phyloP scores from a whole-genome alignment of 1,284 basidiomycete genomes.

The Cryptococcus sp. region DNA sequence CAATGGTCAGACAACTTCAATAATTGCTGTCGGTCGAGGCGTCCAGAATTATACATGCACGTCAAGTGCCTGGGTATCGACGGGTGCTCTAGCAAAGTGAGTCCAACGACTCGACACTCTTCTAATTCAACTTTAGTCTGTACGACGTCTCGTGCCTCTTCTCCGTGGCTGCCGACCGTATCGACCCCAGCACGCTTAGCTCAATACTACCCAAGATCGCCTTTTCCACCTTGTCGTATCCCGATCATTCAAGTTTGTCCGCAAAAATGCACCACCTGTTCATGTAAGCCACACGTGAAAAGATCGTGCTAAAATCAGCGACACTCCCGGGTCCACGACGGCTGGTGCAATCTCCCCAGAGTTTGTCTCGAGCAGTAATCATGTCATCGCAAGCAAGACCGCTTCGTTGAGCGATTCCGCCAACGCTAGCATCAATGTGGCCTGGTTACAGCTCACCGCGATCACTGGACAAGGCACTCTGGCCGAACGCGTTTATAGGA shows the following conservation, averaged over 20 bases:
- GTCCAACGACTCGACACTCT: slow-evolving; percentile 6
- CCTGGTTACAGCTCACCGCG: slow-evolving; percentile 60
- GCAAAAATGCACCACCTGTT: slow-evolving; percentile 54
- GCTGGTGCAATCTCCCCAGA: slow-evolving; percentile 30
- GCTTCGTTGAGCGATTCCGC: slow-evolving; percentile 52
- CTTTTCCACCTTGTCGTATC: slow-evolving; percentile 21
- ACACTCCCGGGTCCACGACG: slow-evolving; percentile 14
- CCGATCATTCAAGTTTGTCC: slow-evolving; percentile 16
- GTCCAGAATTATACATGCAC: slow-evolving; percentile 45
- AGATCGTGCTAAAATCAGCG: background rate
- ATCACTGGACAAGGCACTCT: slow-evolving; percentile 56
- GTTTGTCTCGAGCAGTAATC: slow-evolving; percentile 42
- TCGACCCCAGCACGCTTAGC: slow-evolving; percentile 11
- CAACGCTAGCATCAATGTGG: slow-evolving; percentile 56
- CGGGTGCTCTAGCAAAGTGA: slow-evolving; percentile 41
- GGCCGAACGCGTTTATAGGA: slow-evolving; percentile 60
- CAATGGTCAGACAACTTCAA: slow-evolving; percentile 13
- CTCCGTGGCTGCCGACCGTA: slow-evolving; percentile 49
- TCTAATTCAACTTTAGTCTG: slow-evolving; percentile 39
- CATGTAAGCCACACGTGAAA: slow-evolving; percentile 37
- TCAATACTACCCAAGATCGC: slow-evolving; percentile 23
- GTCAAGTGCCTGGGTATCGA: slow-evolving; percentile 26
- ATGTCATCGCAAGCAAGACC: slow-evolving; percentile 47
- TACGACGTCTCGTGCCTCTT: slow-evolving; percentile 64
- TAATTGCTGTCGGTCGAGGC: slow-evolving; percentile 31